Evolutionary conservation across 2,329 filamentous ascomycete species (phyloP).

Genomic region (Penicillium olsonii): DNA sequence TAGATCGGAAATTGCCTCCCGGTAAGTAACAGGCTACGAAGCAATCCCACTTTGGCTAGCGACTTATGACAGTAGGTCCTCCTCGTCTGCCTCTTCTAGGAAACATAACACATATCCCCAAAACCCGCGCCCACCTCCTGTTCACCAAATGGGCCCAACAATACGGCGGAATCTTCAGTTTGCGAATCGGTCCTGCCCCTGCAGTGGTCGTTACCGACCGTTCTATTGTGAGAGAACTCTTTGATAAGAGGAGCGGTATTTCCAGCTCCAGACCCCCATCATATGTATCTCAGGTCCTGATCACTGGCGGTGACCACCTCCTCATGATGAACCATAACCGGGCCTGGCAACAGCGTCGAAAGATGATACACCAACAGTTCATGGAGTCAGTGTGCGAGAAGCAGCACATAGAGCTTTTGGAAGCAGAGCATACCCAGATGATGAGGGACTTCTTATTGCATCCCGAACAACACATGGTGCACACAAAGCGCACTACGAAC

Average conservation of each 20-base stretch:
- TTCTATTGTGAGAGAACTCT: neutral
- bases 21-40: too few species aligned
- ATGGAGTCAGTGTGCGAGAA: slow-evolving; percentile 49
- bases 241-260: neutral
- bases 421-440: slow-evolving; percentile 54
- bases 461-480: slow-evolving; percentile 49
- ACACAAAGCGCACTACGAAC: slow-evolving; percentile 53
- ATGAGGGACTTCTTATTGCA: slow-evolving; percentile 45
- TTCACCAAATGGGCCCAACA: neutral
- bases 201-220: neutral
- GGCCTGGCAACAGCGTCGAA: slow-evolving; percentile 50
- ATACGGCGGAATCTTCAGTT: neutral
- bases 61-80: too few species aligned
- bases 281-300: neutral
- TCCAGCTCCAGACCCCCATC: neutral
- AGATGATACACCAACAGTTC: slow-evolving; percentile 48
- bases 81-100: too few species aligned
- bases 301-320: neutral
- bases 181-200: neutral
- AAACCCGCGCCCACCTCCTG: too few species aligned
- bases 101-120: too few species aligned
- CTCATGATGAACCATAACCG: slow-evolving; percentile 17
- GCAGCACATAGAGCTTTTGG: slow-evolving; percentile 43
- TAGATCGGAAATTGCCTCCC: too few species aligned
- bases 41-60: too few species aligned